Conservation (phyloP, 805 yeast genomes). For the Metschnikowia rubicola region DNA sequence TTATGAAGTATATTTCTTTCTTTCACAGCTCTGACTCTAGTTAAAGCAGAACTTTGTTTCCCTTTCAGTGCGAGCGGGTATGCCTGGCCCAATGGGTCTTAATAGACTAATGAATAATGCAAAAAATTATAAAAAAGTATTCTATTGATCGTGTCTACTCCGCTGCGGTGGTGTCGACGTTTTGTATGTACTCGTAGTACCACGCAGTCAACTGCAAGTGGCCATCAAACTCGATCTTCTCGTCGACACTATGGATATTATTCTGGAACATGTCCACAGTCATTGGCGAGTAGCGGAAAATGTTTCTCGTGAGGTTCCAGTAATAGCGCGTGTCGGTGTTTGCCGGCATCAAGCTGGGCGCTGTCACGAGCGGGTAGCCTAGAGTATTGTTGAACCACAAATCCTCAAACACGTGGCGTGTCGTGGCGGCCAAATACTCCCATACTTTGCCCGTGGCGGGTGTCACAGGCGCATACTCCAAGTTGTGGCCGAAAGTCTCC, state of each 20-base stretch:
- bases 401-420: constrained; percentile 46
- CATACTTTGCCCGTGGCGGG: constrained; percentile 32
- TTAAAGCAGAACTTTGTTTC: too few relatives aligned
- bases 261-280: constrained; percentile 15
- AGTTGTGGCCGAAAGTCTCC: constrained; percentile 2
- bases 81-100: too few relatives aligned
- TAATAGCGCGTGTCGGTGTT: constrained; percentile 70
- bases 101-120: too few relatives aligned
- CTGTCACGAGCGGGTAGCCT: constrained; percentile 35
- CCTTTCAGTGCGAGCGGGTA: too few relatives aligned
- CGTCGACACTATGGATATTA: constrained; percentile 53
- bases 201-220: constrained; percentile 61
- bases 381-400: constrained; percentile 31
- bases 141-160: not conserved
- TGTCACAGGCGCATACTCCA: constrained; percentile 16
- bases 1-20: too few relatives aligned
- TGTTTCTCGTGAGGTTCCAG: constrained; percentile 59
- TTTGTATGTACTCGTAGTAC: constrained; percentile 33
- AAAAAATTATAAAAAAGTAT: not conserved
- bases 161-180: constrained; percentile 9
- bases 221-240: constrained; percentile 48
- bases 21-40: too few relatives aligned
- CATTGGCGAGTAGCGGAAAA: constrained; percentile 59
- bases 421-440: constrained; percentile 42
- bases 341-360: constrained; percentile 63